Evolutionary conservation across 257 asterid genomes (phyloP), one percentile per base, ranked within the genome.

Genomic region (Gentiana macrophylla): DNA sequence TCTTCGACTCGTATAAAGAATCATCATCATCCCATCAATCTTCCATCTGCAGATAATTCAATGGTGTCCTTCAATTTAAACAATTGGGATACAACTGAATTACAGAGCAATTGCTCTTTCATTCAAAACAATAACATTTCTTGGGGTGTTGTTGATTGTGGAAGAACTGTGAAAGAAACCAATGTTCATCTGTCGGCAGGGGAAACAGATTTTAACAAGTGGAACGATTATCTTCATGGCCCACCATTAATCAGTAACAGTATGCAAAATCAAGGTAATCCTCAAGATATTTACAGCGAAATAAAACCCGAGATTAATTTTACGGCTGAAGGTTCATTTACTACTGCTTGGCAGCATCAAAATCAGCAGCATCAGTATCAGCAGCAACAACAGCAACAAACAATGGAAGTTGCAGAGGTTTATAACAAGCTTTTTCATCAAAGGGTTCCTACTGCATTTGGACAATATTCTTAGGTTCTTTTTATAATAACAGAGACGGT

Each of bases 211-310:
- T 90, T 80, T 11, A 72, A 76, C 7, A 83, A 73, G 65, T 86
- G 97, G 97, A 59, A 74, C 0, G 95, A 86, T 8, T 89, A 84
- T 78, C 62, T 89, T 43, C 97, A 81, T 32, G 56, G 82, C 12
- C 94, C 90, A n/a, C 78, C 76, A 15, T 15, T 80, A 5, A 60
- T 76, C 2, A 83, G 82, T 10, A 77, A 56, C 10, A 35, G 51
- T 2, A 55, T 64, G 0, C 74, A 66, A 1, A 72, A 57, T 58
- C 76, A 63, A 44, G 24, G 24, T 24, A 35, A 33, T 36, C 9
- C 41, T 3, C 61, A 37, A 24, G 76, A 12, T 86, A 84, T 7
- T 67, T 77, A 6, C 80, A 72, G 64, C 82, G 96, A 94, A 55
- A 74, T 2, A 93, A 84, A 15, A 41, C 46, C 46, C 9, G 46